A percentile compares a stretch with the other conserved stretches of the same genome.
phyloP scores from a whole-genome alignment of 371 early-diverging fungal species.

The Lichtheimia hyalospora region DNA sequence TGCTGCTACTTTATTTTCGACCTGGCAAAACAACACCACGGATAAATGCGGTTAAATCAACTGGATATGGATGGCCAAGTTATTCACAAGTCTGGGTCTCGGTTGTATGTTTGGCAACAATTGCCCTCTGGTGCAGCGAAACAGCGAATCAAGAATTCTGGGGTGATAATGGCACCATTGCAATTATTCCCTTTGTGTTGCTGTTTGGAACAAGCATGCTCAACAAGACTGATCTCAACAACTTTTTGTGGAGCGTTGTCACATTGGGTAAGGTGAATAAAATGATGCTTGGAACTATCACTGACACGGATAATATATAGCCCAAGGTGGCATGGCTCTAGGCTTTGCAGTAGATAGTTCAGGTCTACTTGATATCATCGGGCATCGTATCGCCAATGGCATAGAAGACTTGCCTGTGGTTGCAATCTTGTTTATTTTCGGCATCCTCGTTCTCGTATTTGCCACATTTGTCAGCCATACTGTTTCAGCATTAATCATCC shows the following conservation, averaged over 20 bases:
- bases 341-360: conserved; percentile 51
- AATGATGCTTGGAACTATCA: background rate
- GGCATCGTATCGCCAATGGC: conserved; percentile 51
- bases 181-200: conserved; percentile 84
- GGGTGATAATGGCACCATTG: conserved; percentile 94
- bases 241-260: conserved; percentile 88
- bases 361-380: conserved; percentile 53
- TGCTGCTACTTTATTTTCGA: conserved; percentile 68
- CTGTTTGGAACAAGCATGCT: conserved; percentile 90
- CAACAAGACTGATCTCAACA: conserved; percentile 92
- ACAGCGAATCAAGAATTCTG: conserved; percentile 62
- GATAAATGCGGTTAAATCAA: conserved; percentile 39
- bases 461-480: conserved; percentile 94
- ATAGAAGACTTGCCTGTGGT: conserved; percentile 64
- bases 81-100: conserved; percentile 58
- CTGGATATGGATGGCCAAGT: conserved; percentile 27
- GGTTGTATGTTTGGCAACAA: conserved; percentile 59
- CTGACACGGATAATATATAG: conserved; percentile 22
- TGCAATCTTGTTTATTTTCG: conserved; percentile 64
- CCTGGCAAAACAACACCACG: conserved; percentile 43
- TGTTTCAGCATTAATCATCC: conserved; percentile 79
- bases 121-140: conserved; percentile 89
- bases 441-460: conserved; percentile 65
- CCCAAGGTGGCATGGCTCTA: conserved; percentile 94
- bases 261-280: conserved; percentile 2